Evolutionary conservation across 495 filamentous ascomycete species (phyloP).

Genomic region (Daldinia caldariorum): DNA sequence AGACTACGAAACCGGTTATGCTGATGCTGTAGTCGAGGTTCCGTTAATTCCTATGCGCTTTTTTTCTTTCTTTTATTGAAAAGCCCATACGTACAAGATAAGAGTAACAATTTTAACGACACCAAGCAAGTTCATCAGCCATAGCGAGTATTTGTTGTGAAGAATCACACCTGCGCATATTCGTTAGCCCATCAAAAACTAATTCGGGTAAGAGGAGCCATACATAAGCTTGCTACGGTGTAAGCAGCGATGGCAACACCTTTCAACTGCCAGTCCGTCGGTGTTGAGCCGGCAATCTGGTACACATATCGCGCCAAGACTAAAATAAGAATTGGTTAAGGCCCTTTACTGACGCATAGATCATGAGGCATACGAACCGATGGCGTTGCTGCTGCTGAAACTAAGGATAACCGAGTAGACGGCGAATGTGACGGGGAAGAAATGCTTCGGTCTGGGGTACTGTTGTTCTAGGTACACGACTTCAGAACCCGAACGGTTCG

Average conservation of each 20-base stretch:
- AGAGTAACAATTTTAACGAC: conserved; percentile 66
- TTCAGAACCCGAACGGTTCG: conserved; percentile 71
- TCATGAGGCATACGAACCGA: conserved; percentile 50
- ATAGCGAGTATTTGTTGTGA: conserved; percentile 64
- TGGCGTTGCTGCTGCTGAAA: conserved; percentile 70
- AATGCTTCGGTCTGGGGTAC: conserved; percentile 68
- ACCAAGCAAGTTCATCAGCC: conserved; percentile 65
- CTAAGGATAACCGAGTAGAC: conserved; percentile 68
- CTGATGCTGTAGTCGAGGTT: conserved; percentile 49
- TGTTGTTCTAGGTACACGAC: conserved; percentile 74
- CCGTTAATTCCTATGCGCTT: background rate
- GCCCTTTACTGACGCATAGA: background rate
- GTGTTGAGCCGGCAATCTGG: conserved; percentile 55
- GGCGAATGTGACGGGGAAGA: conserved; percentile 70
- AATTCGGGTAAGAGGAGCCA: conserved; percentile 29
- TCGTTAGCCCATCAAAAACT: background rate
- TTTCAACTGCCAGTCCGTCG: conserved; percentile 67
- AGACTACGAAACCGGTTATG: conserved; percentile 68
- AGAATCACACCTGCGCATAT: conserved; percentile 56
- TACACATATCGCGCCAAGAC: conserved; percentile 67
- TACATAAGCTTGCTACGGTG: conserved; percentile 62
- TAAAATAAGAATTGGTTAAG: conserved; percentile 18
- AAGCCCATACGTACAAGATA: conserved; percentile 51
- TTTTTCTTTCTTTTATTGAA: too few relatives aligned
- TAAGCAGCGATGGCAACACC: conserved; percentile 70